These are phyloP conservation scores for Pharnaceum exiguum DNA, from an alignment of 148 eudicot genomes.

Conservation along the genomic window DNA sequence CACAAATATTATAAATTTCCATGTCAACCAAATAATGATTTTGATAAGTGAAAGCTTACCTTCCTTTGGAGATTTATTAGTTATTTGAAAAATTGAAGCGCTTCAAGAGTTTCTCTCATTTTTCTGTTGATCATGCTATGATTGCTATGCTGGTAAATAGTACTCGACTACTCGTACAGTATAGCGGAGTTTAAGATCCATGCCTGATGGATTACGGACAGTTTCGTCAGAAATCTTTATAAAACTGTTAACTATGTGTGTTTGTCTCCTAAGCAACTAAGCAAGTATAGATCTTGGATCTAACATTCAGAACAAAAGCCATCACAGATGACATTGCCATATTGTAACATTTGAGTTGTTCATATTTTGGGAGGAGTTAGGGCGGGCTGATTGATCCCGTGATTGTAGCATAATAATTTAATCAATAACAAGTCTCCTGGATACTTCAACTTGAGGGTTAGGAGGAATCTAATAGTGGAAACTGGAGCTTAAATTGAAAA, in stretches of 20 bases:
- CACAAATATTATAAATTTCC: too few relatives aligned
- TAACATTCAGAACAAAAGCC: slow-evolving; percentile 1
- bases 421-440: neutral
- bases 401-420: neutral
- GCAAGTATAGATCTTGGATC: slow-evolving; percentile 16
- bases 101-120: too few relatives aligned
- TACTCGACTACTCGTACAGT: too few relatives aligned
- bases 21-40: too few relatives aligned
- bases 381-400: neutral
- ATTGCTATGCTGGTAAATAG: neutral
- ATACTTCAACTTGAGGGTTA: neutral
- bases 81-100: too few relatives aligned
- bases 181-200: slow-evolving; percentile 23
- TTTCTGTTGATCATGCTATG: neutral
- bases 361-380: neutral
- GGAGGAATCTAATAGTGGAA: neutral
- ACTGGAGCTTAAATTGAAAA: neutral
- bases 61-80: too few relatives aligned
- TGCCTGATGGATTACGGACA: slow-evolving; percentile 16
- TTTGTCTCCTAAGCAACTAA: slow-evolving; percentile 14
- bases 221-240: neutral
- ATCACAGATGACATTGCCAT: slow-evolving; percentile 2
- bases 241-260: slow-evolving; percentile 10
- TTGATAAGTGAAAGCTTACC: too few relatives aligned
- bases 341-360: slow-evolving; percentile 13